Base-by-base conservation (phyloP, 2,329 filamentous ascomycete species). In the Cytospora chrysosperma region DNA sequence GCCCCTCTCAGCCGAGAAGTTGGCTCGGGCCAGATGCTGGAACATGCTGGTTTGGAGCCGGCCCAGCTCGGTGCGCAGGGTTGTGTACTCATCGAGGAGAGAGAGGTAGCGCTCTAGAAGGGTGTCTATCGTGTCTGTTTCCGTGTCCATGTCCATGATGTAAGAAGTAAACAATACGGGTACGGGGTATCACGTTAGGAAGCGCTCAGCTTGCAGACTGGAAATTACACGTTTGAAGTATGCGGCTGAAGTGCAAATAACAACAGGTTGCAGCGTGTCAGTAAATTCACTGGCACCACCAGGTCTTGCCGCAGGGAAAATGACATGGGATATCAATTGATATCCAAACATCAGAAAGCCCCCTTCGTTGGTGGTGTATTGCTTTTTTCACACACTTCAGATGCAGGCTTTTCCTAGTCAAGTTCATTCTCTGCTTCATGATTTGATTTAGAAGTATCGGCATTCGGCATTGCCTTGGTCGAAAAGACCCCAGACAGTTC, bases 11-110 rank as follows among this genome's bases (percentile, higher is more conserved):
- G 85, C 85, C 30, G 84, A 79, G 75, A 91, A 93, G 76, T 93
- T 92, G 66, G 91, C 90, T 63, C 90, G 84, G n/a, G 90, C 88
- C 49, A 93, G 79, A 67, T 79, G 76, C 62, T 84, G 82, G 71
- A 81, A 85, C 67, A 90, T 81, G 58, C 77, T 76, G 24, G 82
- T 77, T 67, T 91, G 83, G 24, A 84, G 75, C 15, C 73, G 71
- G 51, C 79, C 78, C 43, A 93, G 80, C 51, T 81, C 73, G 28
- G 77, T 71, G 64, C 85, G 85, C 3, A 90, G 81, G 24, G 75
- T 74, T 15, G 85, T 84, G 77, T 93, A 93, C 69, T 86, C 78
- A 72, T 93, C 82, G 1, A 93, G 77, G 1, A 90, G 80, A 60
- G 72, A 66, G 12, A 94, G 84, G 72, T 93, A 92, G 37, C 79